Evolutionary conservation across 1,284 basidiomycete genomes (phyloP).

Genomic region (Grifola frondosa): DNA sequence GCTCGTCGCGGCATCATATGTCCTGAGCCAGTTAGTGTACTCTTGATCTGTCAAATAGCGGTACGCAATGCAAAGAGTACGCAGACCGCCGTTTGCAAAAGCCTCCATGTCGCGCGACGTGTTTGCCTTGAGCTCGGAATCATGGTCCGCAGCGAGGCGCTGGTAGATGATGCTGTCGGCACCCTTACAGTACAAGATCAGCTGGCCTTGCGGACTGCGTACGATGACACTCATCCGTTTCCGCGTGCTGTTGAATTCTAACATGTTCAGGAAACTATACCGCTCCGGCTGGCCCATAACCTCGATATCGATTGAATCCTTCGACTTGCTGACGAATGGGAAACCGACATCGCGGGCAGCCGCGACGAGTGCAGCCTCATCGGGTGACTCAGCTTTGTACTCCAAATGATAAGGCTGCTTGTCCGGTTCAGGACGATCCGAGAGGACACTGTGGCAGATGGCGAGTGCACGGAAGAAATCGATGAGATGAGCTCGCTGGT

Average conservation of each 20-base stretch:
- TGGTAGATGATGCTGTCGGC: conserved; percentile 95
- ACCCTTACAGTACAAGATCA: conserved; percentile 93
- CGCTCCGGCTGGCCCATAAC: conserved; percentile 87
- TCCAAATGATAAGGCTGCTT: conserved; percentile 69
- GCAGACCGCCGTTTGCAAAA: conserved; percentile 90
- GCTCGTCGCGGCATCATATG: conserved; percentile 80
- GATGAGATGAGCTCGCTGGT: conserved; percentile 69
- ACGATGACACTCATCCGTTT: conserved; percentile 94
- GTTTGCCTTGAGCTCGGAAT: conserved; percentile 70
- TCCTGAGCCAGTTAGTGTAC: conserved; percentile 79
- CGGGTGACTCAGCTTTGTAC: conserved; percentile 95
- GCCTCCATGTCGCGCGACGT: conserved; percentile 88
- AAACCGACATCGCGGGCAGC: conserved; percentile 93
- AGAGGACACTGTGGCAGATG: conserved; percentile 88
- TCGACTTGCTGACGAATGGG: conserved; percentile 80
- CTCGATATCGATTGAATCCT: conserved; percentile 83
- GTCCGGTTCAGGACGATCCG: conserved; percentile 70
- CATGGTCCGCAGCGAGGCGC: conserved; percentile 75
- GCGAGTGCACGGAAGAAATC: conserved; percentile 92
- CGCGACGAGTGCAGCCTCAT: conserved; percentile 91
- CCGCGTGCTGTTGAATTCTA: conserved; percentile 92
- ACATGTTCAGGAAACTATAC: conserved; percentile 76
- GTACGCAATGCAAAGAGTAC: conserved; percentile 91
- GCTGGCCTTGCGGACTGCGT: conserved; percentile 76
- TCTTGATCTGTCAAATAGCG: conserved; percentile 81